Evolutionary conservation across 345 rosid genomes (phyloP).

Genomic region (Rhodamnia argentea): DNA sequence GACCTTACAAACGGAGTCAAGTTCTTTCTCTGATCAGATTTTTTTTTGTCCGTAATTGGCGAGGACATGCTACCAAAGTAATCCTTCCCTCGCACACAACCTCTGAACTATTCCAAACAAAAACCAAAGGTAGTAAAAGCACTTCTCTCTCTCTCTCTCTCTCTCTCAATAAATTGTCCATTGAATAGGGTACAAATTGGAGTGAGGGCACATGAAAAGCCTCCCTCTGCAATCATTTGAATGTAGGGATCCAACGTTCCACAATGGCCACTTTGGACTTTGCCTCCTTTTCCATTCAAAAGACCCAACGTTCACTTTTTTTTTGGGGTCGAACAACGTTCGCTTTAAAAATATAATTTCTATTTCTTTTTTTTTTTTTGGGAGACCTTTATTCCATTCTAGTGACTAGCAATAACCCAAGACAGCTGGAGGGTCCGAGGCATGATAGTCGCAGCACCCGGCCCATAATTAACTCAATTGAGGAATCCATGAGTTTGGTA

Average conservation of each 20-base stretch:
- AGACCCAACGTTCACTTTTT: not conserved
- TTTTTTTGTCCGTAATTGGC: not conserved
- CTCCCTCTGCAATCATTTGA: constrained; percentile 23
- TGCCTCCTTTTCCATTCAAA: constrained; percentile 9
- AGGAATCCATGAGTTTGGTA: not conserved
- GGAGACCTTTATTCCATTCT: not conserved
- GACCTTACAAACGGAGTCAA: not conserved
- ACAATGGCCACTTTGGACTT: constrained; percentile 2
- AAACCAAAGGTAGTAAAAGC: not conserved
- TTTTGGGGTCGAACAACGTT: too few species aligned
- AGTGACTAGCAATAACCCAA: not conserved
- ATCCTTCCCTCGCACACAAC: not conserved
- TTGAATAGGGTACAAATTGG: constrained; percentile 6
- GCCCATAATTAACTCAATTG: not conserved
- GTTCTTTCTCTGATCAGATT: not conserved
- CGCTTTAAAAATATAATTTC: not conserved
- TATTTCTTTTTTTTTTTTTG: not conserved
- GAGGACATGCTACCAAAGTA: not conserved
- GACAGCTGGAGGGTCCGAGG: not conserved
- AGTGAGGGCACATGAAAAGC: not conserved
- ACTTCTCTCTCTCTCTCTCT: not conserved
- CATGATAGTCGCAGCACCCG: not conserved
- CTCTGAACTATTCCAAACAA: not conserved
- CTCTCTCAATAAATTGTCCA: constrained; percentile 4
- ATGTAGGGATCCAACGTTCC: constrained; percentile 31